Evolutionary conservation across 331 rosid species (phyloP).

Genomic region (Pyrus hybrid): DNA sequence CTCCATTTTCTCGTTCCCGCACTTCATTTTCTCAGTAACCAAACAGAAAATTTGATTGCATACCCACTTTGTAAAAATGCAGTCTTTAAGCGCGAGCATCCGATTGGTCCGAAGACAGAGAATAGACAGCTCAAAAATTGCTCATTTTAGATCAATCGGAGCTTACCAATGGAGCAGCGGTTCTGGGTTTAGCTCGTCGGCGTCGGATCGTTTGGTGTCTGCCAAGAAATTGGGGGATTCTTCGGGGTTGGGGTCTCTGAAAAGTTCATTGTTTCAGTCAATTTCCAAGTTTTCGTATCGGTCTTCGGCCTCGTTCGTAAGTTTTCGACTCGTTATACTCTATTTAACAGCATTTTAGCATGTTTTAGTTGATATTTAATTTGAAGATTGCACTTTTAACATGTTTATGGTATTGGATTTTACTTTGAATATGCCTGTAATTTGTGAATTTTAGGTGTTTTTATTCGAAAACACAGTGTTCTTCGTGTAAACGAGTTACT

Average conservation of each 20-base stretch:
- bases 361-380: not conserved
- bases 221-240: slow-evolving; percentile 7
- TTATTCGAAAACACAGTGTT: not conserved
- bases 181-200: slow-evolving; percentile 13
- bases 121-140: slow-evolving; percentile 1
- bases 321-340: not conserved
- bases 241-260: slow-evolving; percentile 5
- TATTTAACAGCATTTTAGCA: not conserved
- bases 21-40: not conserved
- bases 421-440: not conserved
- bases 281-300: slow-evolving; percentile 16
- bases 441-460: not conserved
- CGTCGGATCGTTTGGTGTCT: not conserved
- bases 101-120: slow-evolving; percentile 18
- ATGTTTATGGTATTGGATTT: not conserved
- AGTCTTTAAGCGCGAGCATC: slow-evolving; percentile 14
- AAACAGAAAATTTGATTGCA: not conserved
- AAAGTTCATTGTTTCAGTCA: slow-evolving; percentile 8
- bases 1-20: not conserved
- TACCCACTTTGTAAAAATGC: slow-evolving; percentile 6
- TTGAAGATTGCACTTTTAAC: not conserved
- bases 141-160: slow-evolving; percentile 12
- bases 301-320: slow-evolving; percentile 15
- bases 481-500: not conserved
- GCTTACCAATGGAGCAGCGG: not conserved